A percentile compares a stretch with the other conserved stretches of the same genome.
These are phyloP conservation scores for Aspergillus nomiae DNA, from an alignment of 2,329 filamentous ascomycete genomes.

Conservation along the genomic window DNA sequence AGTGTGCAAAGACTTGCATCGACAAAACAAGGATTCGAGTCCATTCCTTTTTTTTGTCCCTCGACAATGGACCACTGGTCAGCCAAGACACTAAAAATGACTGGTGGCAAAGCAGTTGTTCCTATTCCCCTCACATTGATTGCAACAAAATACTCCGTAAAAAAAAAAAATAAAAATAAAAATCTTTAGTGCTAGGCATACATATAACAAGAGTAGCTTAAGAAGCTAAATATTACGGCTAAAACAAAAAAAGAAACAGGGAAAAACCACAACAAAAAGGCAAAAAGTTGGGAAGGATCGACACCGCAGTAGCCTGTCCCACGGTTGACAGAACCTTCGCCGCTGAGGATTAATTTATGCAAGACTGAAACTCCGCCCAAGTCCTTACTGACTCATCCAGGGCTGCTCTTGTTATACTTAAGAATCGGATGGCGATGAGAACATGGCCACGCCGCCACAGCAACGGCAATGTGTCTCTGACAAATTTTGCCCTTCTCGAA, in stretches of 20 bases:
- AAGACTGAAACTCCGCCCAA: background rate
- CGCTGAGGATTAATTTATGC: background rate
- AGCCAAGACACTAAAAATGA: constrained; percentile 15
- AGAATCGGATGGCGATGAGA: background rate
- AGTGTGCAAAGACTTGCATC: constrained; percentile 14
- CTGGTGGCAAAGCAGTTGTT: constrained; percentile 14
- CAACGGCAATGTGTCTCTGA: background rate
- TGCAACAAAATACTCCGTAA: background rate
- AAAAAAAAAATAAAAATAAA: background rate
- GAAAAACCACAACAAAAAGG: background rate
- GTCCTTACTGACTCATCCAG: background rate
- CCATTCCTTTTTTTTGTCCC: background rate
- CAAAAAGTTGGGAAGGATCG: constrained; percentile 19
- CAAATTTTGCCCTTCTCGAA: background rate
- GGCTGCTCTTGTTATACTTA: background rate
- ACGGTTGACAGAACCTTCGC: constrained; percentile 24
- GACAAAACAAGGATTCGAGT: constrained; percentile 22
- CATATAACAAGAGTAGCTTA: background rate
- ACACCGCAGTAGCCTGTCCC: constrained; percentile 29
- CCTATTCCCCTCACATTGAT: background rate
- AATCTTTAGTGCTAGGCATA: background rate
- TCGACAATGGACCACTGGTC: background rate
- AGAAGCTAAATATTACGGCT: background rate
- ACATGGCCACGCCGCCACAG: background rate
- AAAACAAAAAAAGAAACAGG: background rate